Evolutionary conservation across 352 stramenopile species (phyloP).

Genomic region (Phytophthora pinifolia): DNA sequence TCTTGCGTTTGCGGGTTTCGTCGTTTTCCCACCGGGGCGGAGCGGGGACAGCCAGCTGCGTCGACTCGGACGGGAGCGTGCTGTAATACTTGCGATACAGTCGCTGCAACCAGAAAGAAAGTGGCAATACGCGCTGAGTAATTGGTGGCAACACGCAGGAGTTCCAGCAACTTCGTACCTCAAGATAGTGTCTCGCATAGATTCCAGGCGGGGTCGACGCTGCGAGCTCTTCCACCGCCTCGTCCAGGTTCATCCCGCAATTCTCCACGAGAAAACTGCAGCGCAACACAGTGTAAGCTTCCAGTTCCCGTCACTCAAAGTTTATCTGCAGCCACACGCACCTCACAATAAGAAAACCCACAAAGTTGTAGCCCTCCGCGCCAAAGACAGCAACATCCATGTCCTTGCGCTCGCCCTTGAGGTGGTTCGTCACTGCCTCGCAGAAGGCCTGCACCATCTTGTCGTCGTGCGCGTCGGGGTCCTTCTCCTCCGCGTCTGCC

Average conservation of each 20-base stretch:
- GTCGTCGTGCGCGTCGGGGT: conserved; percentile 45
- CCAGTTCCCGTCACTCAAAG: background rate
- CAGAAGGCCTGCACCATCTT: conserved; percentile 64
- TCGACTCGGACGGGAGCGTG: conserved; percentile 55
- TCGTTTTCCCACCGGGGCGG: conserved; percentile 69
- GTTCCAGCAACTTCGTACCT: conserved; percentile 33
- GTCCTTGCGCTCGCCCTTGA: conserved; percentile 61
- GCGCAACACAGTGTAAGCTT: background rate
- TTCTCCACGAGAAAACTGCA: conserved; percentile 77
- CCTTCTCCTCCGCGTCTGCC: conserved; percentile 33
- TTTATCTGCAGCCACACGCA: conserved; percentile 17
- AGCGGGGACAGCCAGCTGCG: conserved; percentile 46
- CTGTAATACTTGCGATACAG: conserved; percentile 84
- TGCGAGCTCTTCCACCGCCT: conserved; percentile 69
- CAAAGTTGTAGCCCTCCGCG: conserved; percentile 62
- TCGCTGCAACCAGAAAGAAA: conserved; percentile 26
- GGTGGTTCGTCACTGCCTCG: conserved; percentile 55
- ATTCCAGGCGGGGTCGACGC: conserved; percentile 55
- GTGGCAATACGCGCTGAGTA: background rate
- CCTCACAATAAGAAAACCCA: conserved; percentile 78
- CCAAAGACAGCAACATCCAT: conserved; percentile 81
- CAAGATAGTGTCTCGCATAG: conserved; percentile 64
- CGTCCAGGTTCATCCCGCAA: conserved; percentile 56
- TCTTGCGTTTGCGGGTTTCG: conserved; percentile 40
- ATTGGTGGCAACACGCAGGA: background rate